Evolutionary conservation across 2,329 filamentous ascomycete species (phyloP).

Genomic region (Colletotrichum sidae): DNA sequence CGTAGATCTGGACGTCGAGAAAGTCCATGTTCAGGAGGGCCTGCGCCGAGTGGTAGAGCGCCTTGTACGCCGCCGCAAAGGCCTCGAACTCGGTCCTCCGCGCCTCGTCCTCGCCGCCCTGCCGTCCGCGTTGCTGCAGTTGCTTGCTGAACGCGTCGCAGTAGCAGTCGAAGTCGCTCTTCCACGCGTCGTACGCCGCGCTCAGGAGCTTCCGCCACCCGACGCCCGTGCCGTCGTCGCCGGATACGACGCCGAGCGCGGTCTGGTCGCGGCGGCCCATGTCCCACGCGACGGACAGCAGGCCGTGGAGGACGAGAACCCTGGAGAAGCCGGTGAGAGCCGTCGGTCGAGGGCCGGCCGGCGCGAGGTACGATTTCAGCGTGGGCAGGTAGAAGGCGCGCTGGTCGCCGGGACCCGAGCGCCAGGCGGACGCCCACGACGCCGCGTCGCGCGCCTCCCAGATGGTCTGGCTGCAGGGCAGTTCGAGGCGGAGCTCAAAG

Average conservation of each 20-base stretch:
- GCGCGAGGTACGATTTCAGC: conserved; percentile 67
- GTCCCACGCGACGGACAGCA: conserved; percentile 73
- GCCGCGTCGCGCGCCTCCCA: conserved; percentile 69
- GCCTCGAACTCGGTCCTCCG: conserved; percentile 54
- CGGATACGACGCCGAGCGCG: conserved; percentile 58
- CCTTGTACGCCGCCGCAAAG: conserved; percentile 61
- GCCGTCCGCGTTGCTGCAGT: conserved; percentile 36
- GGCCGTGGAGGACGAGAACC: conserved; percentile 66
- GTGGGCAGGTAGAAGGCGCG: conserved; percentile 60
- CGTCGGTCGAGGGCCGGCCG: conserved; percentile 50
- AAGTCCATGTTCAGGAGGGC: conserved; percentile 69
- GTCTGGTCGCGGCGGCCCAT: conserved; percentile 72
- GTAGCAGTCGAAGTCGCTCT: conserved; percentile 66
- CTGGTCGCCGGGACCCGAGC: conserved; percentile 40
- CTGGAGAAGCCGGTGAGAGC: conserved; percentile 64
- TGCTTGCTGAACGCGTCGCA: conserved; percentile 49
- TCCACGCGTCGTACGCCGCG: conserved; percentile 68
- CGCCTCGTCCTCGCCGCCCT: neutral
- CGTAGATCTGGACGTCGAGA: conserved; percentile 71
- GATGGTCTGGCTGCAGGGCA: conserved; percentile 64
- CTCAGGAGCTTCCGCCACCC: conserved; percentile 64
- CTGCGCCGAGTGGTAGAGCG: conserved; percentile 69
- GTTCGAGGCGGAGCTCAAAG: conserved; percentile 67
- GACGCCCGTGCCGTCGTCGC: conserved; percentile 32
- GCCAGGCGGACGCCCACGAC: conserved; percentile 59